Percentiles rank a stretch among this genome's conserved stretches.
Conservation (phyloP, 2,329 filamentous ascomycete species). For the Fusarium agapanthi region DNA sequence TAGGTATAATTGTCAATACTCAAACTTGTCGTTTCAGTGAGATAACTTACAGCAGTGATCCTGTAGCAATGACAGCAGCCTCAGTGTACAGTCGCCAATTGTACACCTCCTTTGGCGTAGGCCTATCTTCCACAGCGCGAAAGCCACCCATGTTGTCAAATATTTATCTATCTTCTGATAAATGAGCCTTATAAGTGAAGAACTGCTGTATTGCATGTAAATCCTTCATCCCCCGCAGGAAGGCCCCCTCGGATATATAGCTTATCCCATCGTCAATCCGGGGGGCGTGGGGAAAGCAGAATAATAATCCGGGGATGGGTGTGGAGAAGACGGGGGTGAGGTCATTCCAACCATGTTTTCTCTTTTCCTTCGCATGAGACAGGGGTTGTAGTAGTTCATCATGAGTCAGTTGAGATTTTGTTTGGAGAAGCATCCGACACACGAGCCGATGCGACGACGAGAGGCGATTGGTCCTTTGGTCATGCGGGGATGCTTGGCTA, state of each 20-base stretch:
- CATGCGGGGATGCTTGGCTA: constrained; percentile 15
- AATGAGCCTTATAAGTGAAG: background rate
- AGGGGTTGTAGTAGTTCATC: background rate
- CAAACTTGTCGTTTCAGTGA: rapidly evolving
- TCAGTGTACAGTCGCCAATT: constrained; percentile 61
- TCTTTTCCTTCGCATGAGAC: background rate
- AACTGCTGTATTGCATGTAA: background rate
- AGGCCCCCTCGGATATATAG: constrained; percentile 29
- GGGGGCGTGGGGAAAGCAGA: constrained; percentile 35
- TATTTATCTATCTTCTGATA: background rate
- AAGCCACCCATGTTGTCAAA: constrained; percentile 47
- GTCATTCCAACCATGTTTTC: constrained; percentile 26
- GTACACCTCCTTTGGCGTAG: constrained; percentile 64
- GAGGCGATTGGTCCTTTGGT: constrained; percentile 32
- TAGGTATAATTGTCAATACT: constrained; percentile 23
- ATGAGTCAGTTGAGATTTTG: background rate
- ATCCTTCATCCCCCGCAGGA: constrained; percentile 1
- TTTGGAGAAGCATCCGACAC: constrained; percentile 33
- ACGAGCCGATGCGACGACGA: constrained; percentile 41
- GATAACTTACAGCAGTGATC: constrained; percentile 51
- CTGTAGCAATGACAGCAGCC: constrained; percentile 58
- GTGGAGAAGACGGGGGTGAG: constrained; percentile 21
- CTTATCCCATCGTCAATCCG: constrained; percentile 33
- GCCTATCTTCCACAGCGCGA: constrained; percentile 62
- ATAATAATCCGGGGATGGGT: constrained; percentile 37